These are phyloP conservation scores for Taiozyma onychis DNA, from an alignment of 1,139 yeast species.

Conservation along the genomic window DNA sequence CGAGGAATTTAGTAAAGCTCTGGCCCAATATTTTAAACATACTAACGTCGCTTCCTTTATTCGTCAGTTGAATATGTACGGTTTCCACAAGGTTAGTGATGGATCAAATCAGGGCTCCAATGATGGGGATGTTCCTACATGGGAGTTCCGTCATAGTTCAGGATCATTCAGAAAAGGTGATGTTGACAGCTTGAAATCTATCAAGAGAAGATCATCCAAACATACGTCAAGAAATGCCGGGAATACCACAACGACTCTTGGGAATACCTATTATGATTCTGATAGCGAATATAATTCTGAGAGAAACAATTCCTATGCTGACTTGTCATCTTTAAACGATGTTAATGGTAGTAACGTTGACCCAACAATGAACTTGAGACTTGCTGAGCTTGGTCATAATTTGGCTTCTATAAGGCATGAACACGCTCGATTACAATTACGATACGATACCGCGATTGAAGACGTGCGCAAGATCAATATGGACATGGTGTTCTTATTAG, in stretches of 20 bases:
- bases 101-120: slow-evolving; percentile 18
- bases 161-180: slow-evolving; percentile 65
- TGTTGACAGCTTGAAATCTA: slow-evolving; percentile 47
- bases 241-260: neutral
- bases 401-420: slow-evolving; percentile 34
- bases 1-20: slow-evolving; percentile 53
- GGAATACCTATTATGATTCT: slow-evolving; percentile 2
- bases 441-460: slow-evolving; percentile 40
- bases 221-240: slow-evolving; percentile 28
- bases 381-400: slow-evolving; percentile 38
- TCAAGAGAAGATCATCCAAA: slow-evolving; percentile 61
- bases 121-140: slow-evolving; percentile 29
- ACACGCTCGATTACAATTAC: slow-evolving; percentile 33
- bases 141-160: slow-evolving; percentile 73
- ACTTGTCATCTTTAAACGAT: slow-evolving; percentile 2
- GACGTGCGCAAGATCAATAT: slow-evolving; percentile 42
- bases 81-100: slow-evolving; percentile 59
- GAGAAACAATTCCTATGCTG: slow-evolving; percentile 15
- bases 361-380: slow-evolving; percentile 27
- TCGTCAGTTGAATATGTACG: slow-evolving; percentile 75
- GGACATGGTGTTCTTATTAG: slow-evolving; percentile 46
- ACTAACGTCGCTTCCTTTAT: slow-evolving; percentile 78
- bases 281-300: slow-evolving; percentile 20
- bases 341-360: slow-evolving; percentile 9
- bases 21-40: slow-evolving; percentile 66